phyloP scores from a whole-genome alignment of 2,329 filamentous ascomycete genomes.

The Aspergillus luchuensis region DNA sequence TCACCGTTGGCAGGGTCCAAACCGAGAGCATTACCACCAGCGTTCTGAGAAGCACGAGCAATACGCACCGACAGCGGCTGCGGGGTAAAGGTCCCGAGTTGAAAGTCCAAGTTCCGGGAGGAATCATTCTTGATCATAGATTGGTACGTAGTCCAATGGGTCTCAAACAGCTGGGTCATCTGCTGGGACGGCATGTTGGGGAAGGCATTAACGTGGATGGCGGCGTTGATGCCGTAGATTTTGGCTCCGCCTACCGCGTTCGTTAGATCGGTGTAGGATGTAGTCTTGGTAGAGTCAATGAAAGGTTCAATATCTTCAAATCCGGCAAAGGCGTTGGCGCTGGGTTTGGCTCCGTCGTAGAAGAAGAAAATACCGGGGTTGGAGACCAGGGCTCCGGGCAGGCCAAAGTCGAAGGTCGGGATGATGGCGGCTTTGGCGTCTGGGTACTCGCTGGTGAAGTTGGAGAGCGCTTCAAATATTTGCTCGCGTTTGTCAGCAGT shows the following conservation, averaged over 20 bases:
- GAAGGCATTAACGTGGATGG: conserved; percentile 13
- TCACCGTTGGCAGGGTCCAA: conserved; percentile 13
- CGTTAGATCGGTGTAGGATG: conserved; percentile 9
- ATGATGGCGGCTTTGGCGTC: conserved; percentile 16
- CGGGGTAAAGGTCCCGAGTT: conserved; percentile 11
- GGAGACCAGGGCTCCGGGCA: conserved; percentile 8
- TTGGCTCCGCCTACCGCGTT: conserved; percentile 13
- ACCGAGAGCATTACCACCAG: conserved; percentile 14
- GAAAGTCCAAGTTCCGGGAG: conserved; percentile 1
- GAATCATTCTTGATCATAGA: conserved; percentile 10
- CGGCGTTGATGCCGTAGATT: conserved; percentile 15
- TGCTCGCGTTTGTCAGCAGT: conserved; percentile 2
- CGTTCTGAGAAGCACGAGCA: background rate
- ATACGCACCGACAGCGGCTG: conserved; percentile 13
- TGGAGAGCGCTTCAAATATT: conserved; percentile 8
- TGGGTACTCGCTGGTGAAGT: conserved; percentile 13
- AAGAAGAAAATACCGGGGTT: conserved; percentile 16
- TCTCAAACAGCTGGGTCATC: conserved; percentile 8
- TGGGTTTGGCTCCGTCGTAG: conserved; percentile 13
- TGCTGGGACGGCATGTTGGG: conserved; percentile 10
- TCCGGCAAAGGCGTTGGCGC: conserved; percentile 9
- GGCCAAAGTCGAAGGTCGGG: conserved; percentile 14
- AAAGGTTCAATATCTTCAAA: conserved; percentile 12
- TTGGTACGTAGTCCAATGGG: conserved; percentile 10
- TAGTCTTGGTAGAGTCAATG: conserved; percentile 7